Base-by-base conservation (phyloP, 2,329 filamentous ascomycete species). In the Botryotinia globosa region DNA sequence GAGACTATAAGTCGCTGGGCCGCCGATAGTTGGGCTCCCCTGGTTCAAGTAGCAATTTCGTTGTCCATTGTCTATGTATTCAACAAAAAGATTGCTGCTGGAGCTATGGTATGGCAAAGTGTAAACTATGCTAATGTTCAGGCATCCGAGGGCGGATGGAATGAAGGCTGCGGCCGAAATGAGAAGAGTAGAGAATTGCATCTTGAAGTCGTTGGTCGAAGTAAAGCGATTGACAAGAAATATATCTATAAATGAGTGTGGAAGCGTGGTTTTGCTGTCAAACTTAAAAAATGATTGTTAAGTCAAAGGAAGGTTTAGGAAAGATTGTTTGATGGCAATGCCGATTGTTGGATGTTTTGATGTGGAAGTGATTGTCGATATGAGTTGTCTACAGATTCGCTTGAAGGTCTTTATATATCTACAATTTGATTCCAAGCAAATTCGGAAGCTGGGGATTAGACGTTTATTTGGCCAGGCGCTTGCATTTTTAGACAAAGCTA, bases 141-240 rank as follows among this genome's bases (percentile, higher is more conserved):
- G 3, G 18, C 61, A 63, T 0, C 25, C 61, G 39, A 63, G 61
- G n/a, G 37, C 61, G 8, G 61, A 63, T 42, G 61, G 39, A 16
- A 63, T 14, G 18, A 63, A 39, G 37, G 61, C 37, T 63, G 25
- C 61, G 25, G n/a, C 37, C 14, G 37, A 63, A 22, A 63, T 20
- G 39, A 63, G 37, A 63, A 63, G 16, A 8, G 61, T 44, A 63
- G 61, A 63, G 39, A 63, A 63, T 63, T 63, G 61, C 61, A 63
- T 63, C 4, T 29, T 63, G 37, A 63, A 42, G 18, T 63, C 9
- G 61, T 42, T 63, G 25, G 4, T 22, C 10, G 56, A 32, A 44
- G 25, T 44, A 25, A 63, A 44, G 61, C 22, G 37, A 63, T 22
- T 44, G 61, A 29, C 25, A 42, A 44, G n/a, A 63, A 20, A 29